Evolutionary conservation across 2,329 filamentous ascomycete genomes (phyloP).

Genomic region (Beauveria sp.): DNA sequence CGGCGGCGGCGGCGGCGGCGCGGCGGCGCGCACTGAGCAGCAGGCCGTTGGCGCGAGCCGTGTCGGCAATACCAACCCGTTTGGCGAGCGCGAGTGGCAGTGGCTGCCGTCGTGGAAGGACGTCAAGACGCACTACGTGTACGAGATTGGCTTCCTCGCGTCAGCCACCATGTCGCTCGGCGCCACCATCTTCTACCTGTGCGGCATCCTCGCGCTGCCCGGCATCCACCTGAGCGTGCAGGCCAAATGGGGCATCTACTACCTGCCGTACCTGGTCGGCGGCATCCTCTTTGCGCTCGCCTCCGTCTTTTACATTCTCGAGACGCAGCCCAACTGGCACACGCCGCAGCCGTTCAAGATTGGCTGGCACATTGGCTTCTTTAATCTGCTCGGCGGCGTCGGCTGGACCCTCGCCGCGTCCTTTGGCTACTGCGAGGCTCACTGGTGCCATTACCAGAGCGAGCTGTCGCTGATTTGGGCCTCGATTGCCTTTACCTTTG

Average conservation of each 20-base stretch:
- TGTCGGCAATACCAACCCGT: background rate
- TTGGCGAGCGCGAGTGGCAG: conserved; percentile 34
- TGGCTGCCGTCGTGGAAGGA: conserved; percentile 52
- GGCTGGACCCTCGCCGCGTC: conserved; percentile 54
- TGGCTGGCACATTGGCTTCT: conserved; percentile 58
- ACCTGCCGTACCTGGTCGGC: conserved; percentile 51
- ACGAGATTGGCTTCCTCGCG: conserved; percentile 56
- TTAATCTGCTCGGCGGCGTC: conserved; percentile 54
- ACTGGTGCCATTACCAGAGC: conserved; percentile 33
- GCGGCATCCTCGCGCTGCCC: conserved; percentile 53
- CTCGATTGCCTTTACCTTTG: conserved; percentile 13
- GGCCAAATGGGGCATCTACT: conserved; percentile 47
- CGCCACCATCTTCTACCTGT: conserved; percentile 57
- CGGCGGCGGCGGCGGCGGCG: too few species aligned
- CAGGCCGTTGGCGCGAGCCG: background rate
- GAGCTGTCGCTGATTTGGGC: conserved; percentile 25
- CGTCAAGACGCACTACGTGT: conserved; percentile 50
- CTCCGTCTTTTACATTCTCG: conserved; percentile 52
- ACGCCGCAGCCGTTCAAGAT: conserved; percentile 44
- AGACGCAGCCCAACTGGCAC: conserved; percentile 57
- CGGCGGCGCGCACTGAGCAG: background rate
- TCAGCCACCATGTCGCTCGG: conserved; percentile 47
- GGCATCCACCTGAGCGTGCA: conserved; percentile 42
- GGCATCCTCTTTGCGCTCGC: conserved; percentile 52
- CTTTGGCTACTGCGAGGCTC: conserved; percentile 38